Base-by-base conservation (phyloP, 2,329 filamentous ascomycete genomes). In the Colletotrichum chrysophilum region DNA sequence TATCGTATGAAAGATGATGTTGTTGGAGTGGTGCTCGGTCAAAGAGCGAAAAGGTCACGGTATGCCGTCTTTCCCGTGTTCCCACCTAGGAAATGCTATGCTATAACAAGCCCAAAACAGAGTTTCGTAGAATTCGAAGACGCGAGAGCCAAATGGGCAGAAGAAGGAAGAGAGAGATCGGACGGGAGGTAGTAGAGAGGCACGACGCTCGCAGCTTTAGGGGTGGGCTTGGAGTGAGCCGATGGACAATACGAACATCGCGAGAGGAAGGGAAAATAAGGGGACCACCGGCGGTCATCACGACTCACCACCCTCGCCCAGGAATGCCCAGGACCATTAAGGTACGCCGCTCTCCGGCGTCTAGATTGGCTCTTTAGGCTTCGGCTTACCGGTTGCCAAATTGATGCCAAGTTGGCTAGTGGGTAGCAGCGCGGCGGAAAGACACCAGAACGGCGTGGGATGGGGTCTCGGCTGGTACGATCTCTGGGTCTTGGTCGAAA, bases 381-480 rank as follows among this genome's bases (percentile, higher is more conserved):
- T 60, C 48, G 34, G 34, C 64, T 48, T 21, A 26, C 34, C 58
- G 36, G 56, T 52, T 67, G 43, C 38, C 64, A 66, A 74, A 62
- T 70, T 70, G 67, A 26, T 58, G 73, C 58, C 64, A 75, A 66
- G 74, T 48, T 32, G 58, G 58, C 30, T 32, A 61, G 67, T 36
- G 60, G 32, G 26, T 36, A 48, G 30, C 28, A 34, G 30, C 60
- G 64, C 52, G 52, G 58, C 7, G 24, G 43, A 32, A 55, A 52
- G 38, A 30, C 64, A 28, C 64, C 64, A 66, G 64, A 66, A 66
- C 28, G 43, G 38, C 38, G 64, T 24, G 34, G 55, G 34, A 60
- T 43, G 32, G 55, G 55, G 52, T 36, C 34, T 48, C 61, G 62
- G 64, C 67, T 77, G 76, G 75, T 75, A 75, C 76, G 71, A 78